phyloP scores from a whole-genome alignment of 1,284 basidiomycete genomes.

The Kwoniella shivajii region DNA sequence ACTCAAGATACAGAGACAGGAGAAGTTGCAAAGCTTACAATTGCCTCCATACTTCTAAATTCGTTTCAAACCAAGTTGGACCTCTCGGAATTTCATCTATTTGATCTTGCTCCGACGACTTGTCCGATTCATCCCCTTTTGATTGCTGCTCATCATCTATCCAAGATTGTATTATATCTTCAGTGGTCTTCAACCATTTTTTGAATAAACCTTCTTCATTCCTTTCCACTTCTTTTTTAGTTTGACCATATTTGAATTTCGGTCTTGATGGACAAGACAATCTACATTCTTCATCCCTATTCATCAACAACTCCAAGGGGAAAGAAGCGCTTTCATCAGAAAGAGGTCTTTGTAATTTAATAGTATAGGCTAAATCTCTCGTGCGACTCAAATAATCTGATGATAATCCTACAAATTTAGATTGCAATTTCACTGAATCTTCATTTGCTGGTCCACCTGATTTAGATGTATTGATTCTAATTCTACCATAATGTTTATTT shows the following conservation, averaged over 20 bases:
- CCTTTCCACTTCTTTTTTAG: slow-evolving; percentile 79
- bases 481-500: slow-evolving; percentile 19
- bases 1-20: too few relatives aligned
- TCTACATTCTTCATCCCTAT: slow-evolving; percentile 39
- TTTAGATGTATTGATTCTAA: slow-evolving; percentile 3
- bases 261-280: slow-evolving; percentile 69
- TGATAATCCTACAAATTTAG: slow-evolving; percentile 69
- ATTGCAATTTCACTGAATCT: slow-evolving; percentile 59
- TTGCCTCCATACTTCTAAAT: slow-evolving; percentile 89
- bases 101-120: slow-evolving; percentile 23
- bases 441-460: slow-evolving; percentile 5
- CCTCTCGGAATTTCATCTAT: slow-evolving; percentile 31
- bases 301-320: slow-evolving; percentile 31
- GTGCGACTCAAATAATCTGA: slow-evolving; percentile 66
- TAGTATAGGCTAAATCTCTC: slow-evolving; percentile 60
- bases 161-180: slow-evolving; percentile 64
- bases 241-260: slow-evolving; percentile 79
- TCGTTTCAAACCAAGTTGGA: slow-evolving; percentile 77
- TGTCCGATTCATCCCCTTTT: slow-evolving; percentile 24
- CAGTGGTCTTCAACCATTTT: slow-evolving; percentile 70
- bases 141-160: slow-evolving; percentile 45
- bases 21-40: slow-evolving; percentile 57
- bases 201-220: slow-evolving; percentile 79
- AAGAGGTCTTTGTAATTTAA: slow-evolving; percentile 66
- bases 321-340: slow-evolving; percentile 57